These are phyloP conservation scores for Penicillium sp. DNA, from an alignment of 2,329 filamentous ascomycete species.

Conservation along the genomic window DNA sequence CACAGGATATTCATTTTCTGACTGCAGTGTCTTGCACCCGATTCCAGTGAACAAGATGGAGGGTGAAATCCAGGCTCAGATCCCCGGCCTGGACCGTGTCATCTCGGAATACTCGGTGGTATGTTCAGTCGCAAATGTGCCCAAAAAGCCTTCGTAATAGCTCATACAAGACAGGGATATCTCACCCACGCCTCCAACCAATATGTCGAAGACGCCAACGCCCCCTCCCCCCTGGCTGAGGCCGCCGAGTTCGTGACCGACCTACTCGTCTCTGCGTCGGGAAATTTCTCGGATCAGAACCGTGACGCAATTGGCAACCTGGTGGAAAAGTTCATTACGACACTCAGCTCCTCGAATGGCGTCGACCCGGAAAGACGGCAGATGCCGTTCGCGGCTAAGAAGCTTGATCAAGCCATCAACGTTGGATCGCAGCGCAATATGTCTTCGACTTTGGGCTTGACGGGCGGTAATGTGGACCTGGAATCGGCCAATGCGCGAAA, in stretches of 20 bases:
- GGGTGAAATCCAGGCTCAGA: conserved; percentile 79
- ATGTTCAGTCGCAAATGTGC: conserved; percentile 27
- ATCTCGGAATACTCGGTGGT: conserved; percentile 86
- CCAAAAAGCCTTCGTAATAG: conserved; percentile 1
- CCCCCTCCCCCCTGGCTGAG: conserved; percentile 77
- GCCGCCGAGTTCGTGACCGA: conserved; percentile 85
- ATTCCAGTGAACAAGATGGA: conserved; percentile 65
- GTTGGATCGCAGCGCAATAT: conserved; percentile 94
- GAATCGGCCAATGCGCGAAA: conserved; percentile 92
- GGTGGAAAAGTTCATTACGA: conserved; percentile 86
- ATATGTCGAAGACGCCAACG: conserved; percentile 72
- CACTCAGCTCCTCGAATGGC: conserved; percentile 75
- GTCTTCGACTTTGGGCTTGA: conserved; percentile 89
- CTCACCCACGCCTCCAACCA: conserved; percentile 88
- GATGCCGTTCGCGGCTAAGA: conserved; percentile 76
- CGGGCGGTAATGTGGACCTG: conserved; percentile 82
- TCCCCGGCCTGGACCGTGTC: conserved; percentile 86
- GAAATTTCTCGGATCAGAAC: conserved; percentile 72
- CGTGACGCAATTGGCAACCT: conserved; percentile 79
- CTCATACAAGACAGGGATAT: conserved; percentile 65
- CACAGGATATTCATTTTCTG: background rate
- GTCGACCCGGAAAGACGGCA: conserved; percentile 67
- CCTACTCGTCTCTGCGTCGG: conserved; percentile 90
- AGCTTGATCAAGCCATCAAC: conserved; percentile 92
- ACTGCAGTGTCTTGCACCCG: background rate